Conservation (phyloP, 768 basidiomycete genomes). For the Collybia nuda region DNA sequence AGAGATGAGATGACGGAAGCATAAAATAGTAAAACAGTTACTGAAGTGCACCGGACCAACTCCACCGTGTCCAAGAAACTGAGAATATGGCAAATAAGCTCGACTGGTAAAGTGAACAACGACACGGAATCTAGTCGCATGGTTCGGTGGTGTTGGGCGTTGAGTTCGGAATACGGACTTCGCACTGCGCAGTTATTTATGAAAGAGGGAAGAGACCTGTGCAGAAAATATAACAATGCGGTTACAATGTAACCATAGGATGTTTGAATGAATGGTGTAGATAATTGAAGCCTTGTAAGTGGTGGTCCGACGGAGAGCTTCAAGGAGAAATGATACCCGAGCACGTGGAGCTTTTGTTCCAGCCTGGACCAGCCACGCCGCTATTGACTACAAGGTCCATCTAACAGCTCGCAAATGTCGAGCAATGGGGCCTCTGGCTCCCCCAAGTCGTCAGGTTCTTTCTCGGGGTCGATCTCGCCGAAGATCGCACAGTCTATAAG, state of each 20-base stretch:
- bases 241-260: neutral
- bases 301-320: too few relatives aligned
- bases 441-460: conserved; percentile 21
- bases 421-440: conserved; percentile 20
- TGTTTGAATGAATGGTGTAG: neutral
- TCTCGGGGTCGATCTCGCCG: conserved; percentile 31
- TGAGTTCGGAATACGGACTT: neutral
- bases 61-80: conserved; percentile 31
- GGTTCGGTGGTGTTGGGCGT: conserved; percentile 3
- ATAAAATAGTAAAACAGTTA: conserved; percentile 11
- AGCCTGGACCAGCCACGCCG: too few relatives aligned
- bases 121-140: neutral
- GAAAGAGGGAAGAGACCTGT: neutral
- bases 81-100: conserved; percentile 37
- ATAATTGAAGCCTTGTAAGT: too few relatives aligned
- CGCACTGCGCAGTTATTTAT: neutral
- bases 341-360: too few relatives aligned
- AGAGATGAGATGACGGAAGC: neutral
- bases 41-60: conserved; percentile 31
- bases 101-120: conserved; percentile 29
- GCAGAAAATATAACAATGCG: neutral
- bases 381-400: neutral
- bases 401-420: conserved; percentile 16
- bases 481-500: conserved; percentile 10
- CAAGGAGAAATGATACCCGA: too few relatives aligned